Percentiles rank a stretch among this genome's conserved stretches.
These are phyloP conservation scores for Diplodia scrobiculata DNA, from an alignment of 2,329 filamentous ascomycete genomes.

Conservation along the genomic window DNA sequence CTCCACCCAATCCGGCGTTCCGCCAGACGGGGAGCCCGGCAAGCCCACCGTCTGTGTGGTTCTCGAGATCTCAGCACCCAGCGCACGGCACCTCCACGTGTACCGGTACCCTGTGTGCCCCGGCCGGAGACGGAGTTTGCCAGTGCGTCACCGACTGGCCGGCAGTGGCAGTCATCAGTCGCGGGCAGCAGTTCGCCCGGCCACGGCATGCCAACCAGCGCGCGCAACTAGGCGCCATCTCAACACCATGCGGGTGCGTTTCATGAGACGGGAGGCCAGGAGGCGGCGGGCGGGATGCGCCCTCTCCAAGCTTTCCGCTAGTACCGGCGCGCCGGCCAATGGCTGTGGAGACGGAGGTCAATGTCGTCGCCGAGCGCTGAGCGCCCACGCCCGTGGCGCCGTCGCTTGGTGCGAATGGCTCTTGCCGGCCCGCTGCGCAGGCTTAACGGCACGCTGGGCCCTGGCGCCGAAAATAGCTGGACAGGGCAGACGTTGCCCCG, in stretches of 20 bases:
- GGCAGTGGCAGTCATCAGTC: not conserved
- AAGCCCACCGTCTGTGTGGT: constrained; percentile 8
- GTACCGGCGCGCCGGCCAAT: constrained; percentile 13
- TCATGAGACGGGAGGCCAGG: constrained; percentile 21
- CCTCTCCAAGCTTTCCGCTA: constrained; percentile 21
- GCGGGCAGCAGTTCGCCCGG: constrained; percentile 8
- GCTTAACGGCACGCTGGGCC: constrained; percentile 3
- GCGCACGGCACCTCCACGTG: constrained; percentile 9
- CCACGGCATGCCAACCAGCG: not conserved
- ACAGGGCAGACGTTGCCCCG: constrained; percentile 21
- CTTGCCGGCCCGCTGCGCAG: constrained; percentile 3
- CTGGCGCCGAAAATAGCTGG: constrained; percentile 22
- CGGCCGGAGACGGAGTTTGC: constrained; percentile 16
- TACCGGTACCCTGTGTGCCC: not conserved
- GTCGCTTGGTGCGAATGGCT: constrained; percentile 8
- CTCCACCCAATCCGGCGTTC: not conserved
- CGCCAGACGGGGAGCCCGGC: constrained; percentile 16
- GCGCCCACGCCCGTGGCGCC: constrained; percentile 20
- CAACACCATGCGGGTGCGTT: constrained; percentile 23
- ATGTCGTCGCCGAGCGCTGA: not conserved
- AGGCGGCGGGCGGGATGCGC: constrained; percentile 15
- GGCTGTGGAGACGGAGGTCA: constrained; percentile 12
- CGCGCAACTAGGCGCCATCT: not conserved
- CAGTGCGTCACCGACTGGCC: not conserved
- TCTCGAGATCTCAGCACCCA: constrained; percentile 9